phyloP scores from a whole-genome alignment of 2,329 filamentous ascomycete genomes.

The Sphaerostilbella broomeana region DNA sequence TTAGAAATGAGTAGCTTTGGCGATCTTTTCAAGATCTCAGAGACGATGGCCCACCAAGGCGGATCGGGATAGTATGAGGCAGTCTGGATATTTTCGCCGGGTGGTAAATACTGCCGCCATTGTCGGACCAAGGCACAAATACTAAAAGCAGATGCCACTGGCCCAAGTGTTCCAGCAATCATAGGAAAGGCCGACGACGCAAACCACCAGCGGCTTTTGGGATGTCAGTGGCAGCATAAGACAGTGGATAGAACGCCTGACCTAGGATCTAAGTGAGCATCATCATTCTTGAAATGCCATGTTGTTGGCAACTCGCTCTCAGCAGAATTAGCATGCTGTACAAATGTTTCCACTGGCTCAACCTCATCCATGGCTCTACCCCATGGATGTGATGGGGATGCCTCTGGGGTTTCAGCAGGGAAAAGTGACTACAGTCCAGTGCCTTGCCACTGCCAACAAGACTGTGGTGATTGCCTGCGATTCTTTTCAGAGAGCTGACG shows the following conservation, averaged over 20 bases:
- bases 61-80: constrained; percentile 60
- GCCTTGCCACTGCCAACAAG: no score
- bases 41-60: constrained; percentile 46
- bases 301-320: constrained; percentile 19
- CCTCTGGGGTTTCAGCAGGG: no score
- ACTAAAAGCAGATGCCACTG: constrained; percentile 79
- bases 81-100: constrained; percentile 39
- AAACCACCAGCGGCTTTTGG: constrained; percentile 46
- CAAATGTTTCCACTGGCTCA: constrained; percentile 29
- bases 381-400: no score
- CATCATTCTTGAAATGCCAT: constrained; percentile 27
- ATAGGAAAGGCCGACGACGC: constrained; percentile 63
- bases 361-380: constrained; percentile 35
- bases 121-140: constrained; percentile 77
- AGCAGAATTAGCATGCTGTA: constrained; percentile 30
- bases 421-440: no score
- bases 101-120: constrained; percentile 59
- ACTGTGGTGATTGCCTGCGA: no score
- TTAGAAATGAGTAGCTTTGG: background rate
- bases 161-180: constrained; percentile 75
- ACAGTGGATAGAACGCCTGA: constrained; percentile 20
- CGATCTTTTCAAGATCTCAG: background rate
- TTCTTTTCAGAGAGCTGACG: no score
- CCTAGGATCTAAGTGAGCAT: constrained; percentile 40
- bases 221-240: background rate